Evolutionary conservation across 2,329 filamentous ascomycete genomes (phyloP).

Genomic region (Basipetospora chlamydospora): DNA sequence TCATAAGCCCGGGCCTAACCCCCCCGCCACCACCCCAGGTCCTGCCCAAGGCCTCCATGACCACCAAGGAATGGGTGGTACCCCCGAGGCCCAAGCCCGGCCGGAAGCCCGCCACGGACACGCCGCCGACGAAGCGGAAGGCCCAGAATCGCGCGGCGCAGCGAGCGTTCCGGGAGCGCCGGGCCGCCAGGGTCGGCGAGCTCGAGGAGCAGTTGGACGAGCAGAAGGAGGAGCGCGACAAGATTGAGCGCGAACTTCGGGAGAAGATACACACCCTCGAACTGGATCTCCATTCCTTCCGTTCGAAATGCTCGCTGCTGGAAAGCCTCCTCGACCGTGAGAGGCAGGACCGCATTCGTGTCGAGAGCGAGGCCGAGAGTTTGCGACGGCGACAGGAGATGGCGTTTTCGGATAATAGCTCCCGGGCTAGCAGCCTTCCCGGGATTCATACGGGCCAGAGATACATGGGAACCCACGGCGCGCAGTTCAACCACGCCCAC

Average conservation of each 20-base stretch:
- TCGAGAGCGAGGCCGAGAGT: slow-evolving; percentile 24
- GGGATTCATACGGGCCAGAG: slow-evolving; percentile 7
- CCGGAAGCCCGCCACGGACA: slow-evolving; percentile 85
- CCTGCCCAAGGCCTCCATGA: slow-evolving; percentile 42
- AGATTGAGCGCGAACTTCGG: slow-evolving; percentile 40
- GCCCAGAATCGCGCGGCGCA: slow-evolving; percentile 89
- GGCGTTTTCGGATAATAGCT: slow-evolving; percentile 7
- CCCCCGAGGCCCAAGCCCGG: slow-evolving; percentile 79
- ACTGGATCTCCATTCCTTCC: slow-evolving; percentile 51
- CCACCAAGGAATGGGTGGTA: slow-evolving; percentile 74
- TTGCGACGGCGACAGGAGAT: slow-evolving; percentile 16
- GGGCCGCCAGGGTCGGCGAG: slow-evolving; percentile 71
- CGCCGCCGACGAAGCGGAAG: slow-evolving; percentile 83
- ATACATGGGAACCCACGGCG: neutral
- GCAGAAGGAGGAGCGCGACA: slow-evolving; percentile 40
- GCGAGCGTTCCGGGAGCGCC: slow-evolving; percentile 74
- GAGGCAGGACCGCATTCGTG: slow-evolving; percentile 30
- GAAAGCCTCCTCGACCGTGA: slow-evolving; percentile 50
- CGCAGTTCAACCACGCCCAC: neutral
- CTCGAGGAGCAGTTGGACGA: slow-evolving; percentile 53
- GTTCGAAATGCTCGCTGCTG: slow-evolving; percentile 43
- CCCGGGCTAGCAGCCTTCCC: slow-evolving; percentile 6
- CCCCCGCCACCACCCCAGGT: slow-evolving; percentile 5
- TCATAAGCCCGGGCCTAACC: slow-evolving; percentile 25
- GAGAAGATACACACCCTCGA: slow-evolving; percentile 46